phyloP scores from a whole-genome alignment of 192 early-diverging fungal genomes.

The Dispira parvispora region DNA sequence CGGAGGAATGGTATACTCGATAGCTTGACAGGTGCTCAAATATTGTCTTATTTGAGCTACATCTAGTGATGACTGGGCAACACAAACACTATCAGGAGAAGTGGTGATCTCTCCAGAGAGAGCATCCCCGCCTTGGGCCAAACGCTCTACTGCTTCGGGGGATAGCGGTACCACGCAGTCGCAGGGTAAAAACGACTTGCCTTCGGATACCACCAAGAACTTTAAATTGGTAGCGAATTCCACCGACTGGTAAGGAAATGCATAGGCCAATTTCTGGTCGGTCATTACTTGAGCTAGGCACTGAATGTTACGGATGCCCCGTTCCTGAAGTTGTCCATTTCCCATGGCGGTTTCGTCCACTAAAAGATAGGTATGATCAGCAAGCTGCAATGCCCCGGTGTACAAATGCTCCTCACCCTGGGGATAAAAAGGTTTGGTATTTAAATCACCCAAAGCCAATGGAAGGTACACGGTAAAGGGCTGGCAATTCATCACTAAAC shows the following conservation, averaged over 20 bases:
- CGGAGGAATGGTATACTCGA: slow-evolving; percentile 3
- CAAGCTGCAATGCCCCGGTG: slow-evolving; percentile 48
- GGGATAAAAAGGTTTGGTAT: slow-evolving; percentile 37
- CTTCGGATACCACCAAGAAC: slow-evolving; percentile 40
- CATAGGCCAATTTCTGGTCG: slow-evolving; percentile 43
- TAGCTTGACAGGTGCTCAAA: not conserved
- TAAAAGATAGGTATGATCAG: slow-evolving; percentile 34
- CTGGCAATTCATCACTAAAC: slow-evolving; percentile 24
- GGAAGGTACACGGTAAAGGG: slow-evolving; percentile 41
- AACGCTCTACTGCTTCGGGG: slow-evolving; percentile 10
- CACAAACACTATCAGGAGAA: too few relatives aligned
- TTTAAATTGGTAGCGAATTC: slow-evolving; percentile 51
- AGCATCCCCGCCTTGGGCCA: not conserved
- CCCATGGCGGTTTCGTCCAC: slow-evolving; percentile 55
- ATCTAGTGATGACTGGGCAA: not conserved
- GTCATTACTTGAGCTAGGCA: slow-evolving; percentile 39
- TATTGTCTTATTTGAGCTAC: not conserved
- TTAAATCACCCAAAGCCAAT: slow-evolving; percentile 41
- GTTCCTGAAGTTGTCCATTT: slow-evolving; percentile 48
- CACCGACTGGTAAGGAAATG: slow-evolving; percentile 52
- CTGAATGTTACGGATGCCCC: slow-evolving; percentile 53
- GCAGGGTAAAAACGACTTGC: slow-evolving; percentile 47
- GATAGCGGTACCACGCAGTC: slow-evolving; percentile 37
- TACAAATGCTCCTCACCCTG: slow-evolving; percentile 35
- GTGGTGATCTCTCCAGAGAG: not conserved